Percentiles rank a stretch among this genome's conserved stretches.
Conservation (phyloP, 352 stramenopile genomes). For the Aphanomyces invadans region DNA sequence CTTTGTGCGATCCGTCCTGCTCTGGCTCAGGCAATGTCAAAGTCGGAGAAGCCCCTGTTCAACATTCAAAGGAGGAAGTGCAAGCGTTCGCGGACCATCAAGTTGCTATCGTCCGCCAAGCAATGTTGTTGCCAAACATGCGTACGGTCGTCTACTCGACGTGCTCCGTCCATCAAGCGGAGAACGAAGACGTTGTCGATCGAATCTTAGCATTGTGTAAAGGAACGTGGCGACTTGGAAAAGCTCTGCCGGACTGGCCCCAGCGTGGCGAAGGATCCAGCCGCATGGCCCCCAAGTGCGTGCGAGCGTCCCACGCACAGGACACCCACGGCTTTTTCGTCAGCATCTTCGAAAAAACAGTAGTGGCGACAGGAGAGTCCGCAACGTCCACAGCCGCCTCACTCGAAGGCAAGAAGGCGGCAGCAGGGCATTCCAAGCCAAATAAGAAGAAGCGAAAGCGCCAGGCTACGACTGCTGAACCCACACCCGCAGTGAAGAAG, state of each 20-base stretch:
- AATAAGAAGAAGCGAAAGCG: background rate
- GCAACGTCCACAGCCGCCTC: no score
- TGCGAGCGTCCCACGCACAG: slow-evolving; percentile 88
- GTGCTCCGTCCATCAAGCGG: slow-evolving; percentile 92
- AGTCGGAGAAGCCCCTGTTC: background rate
- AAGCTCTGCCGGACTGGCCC: slow-evolving; percentile 62
- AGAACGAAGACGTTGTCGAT: slow-evolving; percentile 93
- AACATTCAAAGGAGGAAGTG: slow-evolving; percentile 14
- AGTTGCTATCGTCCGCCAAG: slow-evolving; percentile 40
- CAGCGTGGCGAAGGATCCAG: slow-evolving; percentile 49
- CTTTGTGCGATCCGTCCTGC: slow-evolving; percentile 95
- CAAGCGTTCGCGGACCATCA: slow-evolving; percentile 18
- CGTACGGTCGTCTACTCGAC: slow-evolving; percentile 93
- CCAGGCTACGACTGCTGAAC: background rate
- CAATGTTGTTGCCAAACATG: slow-evolving; percentile 59
- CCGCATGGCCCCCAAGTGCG: slow-evolving; percentile 69
- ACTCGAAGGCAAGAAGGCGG: background rate
- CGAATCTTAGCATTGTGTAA: slow-evolving; percentile 68
- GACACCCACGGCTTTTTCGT: slow-evolving; percentile 97
- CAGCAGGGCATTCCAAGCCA: background rate
- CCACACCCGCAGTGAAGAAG: background rate
- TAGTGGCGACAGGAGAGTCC: no score
- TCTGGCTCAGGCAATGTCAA: slow-evolving; percentile 86
- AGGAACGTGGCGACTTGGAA: slow-evolving; percentile 33
- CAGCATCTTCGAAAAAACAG: slow-evolving; percentile 81